Evolutionary conservation across 257 asterid species (phyloP).

Genomic region (Jacaranda mimosifolia): DNA sequence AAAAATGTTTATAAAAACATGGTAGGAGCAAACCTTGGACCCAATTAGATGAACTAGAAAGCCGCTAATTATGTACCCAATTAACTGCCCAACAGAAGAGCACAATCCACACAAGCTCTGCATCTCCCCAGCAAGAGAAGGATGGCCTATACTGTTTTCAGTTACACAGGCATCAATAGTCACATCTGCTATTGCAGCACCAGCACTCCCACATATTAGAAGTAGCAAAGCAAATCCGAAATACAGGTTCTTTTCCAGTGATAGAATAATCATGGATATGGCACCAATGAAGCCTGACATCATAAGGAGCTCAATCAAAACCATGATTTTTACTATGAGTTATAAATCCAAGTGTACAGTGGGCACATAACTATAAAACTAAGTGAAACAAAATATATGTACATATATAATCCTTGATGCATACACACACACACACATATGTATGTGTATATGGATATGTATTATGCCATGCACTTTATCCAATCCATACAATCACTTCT

Average conservation of each 20-base stretch:
- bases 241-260: slow-evolving; percentile 58
- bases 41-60: slow-evolving; percentile 77
- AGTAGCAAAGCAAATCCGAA: slow-evolving; percentile 73
- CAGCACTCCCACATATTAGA: slow-evolving; percentile 81
- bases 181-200: slow-evolving; percentile 91
- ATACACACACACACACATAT: too few relatives aligned
- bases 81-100: slow-evolving; percentile 79
- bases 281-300: slow-evolving; percentile 61
- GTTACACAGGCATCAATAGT: slow-evolving; percentile 96
- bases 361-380: too few relatives aligned
- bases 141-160: slow-evolving; percentile 81
- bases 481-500: too few relatives aligned
- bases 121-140: slow-evolving; percentile 94
- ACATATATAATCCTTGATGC: too few relatives aligned
- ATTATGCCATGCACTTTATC: too few relatives aligned
- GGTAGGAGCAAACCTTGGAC: slow-evolving; percentile 59
- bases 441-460: too few relatives aligned
- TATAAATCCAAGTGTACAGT: neutral
- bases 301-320: slow-evolving; percentile 31
- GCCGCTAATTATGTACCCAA: slow-evolving; percentile 80
- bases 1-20: neutral
- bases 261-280: slow-evolving; percentile 54
- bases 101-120: slow-evolving; percentile 90
- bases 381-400: too few relatives aligned
- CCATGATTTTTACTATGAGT: slow-evolving; percentile 11